Base-by-base conservation (phyloP, 768 basidiomycete genomes). In the Tricholoma flavovirens region DNA sequence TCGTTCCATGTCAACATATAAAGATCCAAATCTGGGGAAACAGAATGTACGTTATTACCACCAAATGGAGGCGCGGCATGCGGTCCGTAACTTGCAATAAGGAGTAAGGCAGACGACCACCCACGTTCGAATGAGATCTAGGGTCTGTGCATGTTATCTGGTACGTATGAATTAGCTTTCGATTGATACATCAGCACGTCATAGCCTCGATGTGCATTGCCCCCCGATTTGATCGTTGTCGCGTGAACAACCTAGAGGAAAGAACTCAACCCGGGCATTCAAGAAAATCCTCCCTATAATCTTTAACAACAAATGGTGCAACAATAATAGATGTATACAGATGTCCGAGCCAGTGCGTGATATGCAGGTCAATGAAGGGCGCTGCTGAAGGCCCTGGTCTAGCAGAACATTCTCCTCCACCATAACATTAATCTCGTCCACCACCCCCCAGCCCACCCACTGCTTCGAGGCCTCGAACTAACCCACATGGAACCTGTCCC, bases 401-500 rank as follows among this genome's bases (percentile, higher is more conserved):
- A 91, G 71, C 88, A 89, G 72, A 93, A 92, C 49, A 87, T 60
- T 69, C 79, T 81, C 68, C 81, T 82, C 81, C 84, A 90, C 93
- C 93, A 94, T 46, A 84, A 69, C 62, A 82, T 72, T 65, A 94
- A 83, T 59, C 87, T 77, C 43, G 82, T 82, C 90, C 90, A 93
- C 82, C 84, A 88, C 43, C 82, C 76, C 19, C 92, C 90, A 64
- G 82, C 75, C 83, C 85, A 93, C 10, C 83, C 86, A 26, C 78
- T 76, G 36, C 72, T 70, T 35, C 93, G 83, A 43, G 70, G 65
- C 62, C 79, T 82, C 19, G 76, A 66, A 54, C 89, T 84, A 26
- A 90, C 71, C 86, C 88, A 90, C 81, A 95, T 87, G 48, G 78
- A 75, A 7, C 92, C 92, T n/a, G 92, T 93, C 17, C 92, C 92